Conservation (phyloP, 148 eudicot species). For the Rhododendron williamsianum region DNA sequence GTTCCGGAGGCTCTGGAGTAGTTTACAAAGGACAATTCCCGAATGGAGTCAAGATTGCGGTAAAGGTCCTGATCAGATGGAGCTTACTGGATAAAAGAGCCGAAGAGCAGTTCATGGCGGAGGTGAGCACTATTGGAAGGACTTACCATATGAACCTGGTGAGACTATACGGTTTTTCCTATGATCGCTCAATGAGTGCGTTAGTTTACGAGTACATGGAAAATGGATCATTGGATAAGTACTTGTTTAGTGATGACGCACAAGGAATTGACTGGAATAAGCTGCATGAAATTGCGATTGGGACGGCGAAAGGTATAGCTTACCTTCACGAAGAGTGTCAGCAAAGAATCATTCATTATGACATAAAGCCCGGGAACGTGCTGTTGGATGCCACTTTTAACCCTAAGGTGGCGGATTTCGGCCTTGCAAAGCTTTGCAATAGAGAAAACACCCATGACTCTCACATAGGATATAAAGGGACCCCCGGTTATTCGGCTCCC, state of each 20-base stretch:
- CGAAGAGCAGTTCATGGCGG: constrained; percentile 18
- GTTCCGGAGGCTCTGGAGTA: no score
- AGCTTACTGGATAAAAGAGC: constrained; percentile 1
- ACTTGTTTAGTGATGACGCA: not conserved
- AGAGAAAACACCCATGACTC: not conserved
- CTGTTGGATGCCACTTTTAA: not conserved
- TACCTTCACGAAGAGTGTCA: not conserved
- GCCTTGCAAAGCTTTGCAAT: constrained; percentile 9
- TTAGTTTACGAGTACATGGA: not conserved
- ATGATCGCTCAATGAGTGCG: not conserved
- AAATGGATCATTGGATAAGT: not conserved
- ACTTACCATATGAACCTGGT: not conserved
- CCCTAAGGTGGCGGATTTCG: not conserved
- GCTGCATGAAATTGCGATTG: not conserved
- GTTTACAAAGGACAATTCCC: no score
- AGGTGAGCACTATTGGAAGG: constrained; percentile 2
- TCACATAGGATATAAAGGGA: not conserved
- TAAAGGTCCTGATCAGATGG: constrained; percentile 16
- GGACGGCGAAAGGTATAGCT: not conserved
- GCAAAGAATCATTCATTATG: not conserved
- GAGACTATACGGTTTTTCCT: not conserved
- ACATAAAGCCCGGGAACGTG: constrained; percentile 8
- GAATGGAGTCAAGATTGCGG: constrained; percentile 16
- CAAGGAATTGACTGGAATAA: not conserved
- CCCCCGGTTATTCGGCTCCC: not conserved